These are phyloP conservation scores for Periconia macrospinosa DNA, from an alignment of 2,329 filamentous ascomycete genomes.

Conservation along the genomic window DNA sequence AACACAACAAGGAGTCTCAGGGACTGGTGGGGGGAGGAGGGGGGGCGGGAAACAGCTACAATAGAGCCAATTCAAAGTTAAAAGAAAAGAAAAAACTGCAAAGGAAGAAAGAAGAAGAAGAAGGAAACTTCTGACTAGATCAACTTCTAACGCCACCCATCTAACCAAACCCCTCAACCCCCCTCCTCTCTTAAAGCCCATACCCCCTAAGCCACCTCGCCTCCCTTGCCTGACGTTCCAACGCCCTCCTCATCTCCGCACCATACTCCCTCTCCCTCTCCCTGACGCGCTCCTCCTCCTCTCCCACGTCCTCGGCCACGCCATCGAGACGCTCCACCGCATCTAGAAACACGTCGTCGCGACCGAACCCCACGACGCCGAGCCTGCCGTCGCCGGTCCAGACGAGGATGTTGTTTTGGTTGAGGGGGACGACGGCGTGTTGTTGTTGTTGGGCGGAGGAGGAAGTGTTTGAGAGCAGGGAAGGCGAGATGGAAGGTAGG, in stretches of 20 bases:
- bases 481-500: conserved; percentile 56
- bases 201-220: conserved; percentile 72
- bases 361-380: conserved; percentile 64
- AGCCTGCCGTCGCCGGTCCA: conserved; percentile 84
- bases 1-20: no score
- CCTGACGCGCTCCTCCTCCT: conserved; percentile 55
- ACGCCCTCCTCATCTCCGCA: conserved; percentile 71
- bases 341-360: conserved; percentile 16
- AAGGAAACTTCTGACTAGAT: no score
- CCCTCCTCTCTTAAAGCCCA: conserved; percentile 49
- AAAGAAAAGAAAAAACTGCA: no score
- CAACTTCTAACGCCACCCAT: background rate
- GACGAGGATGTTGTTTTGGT: conserved; percentile 69
- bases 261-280: conserved; percentile 63
- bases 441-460: background rate
- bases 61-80: no score
- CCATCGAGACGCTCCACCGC: background rate
- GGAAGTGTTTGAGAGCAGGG: conserved; percentile 9
- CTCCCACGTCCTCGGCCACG: conserved; percentile 17
- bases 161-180: background rate
- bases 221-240: conserved; percentile 79
- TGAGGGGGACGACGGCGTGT: conserved; percentile 15
- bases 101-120: no score
- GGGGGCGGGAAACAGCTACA: no score
- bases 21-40: no score